A percentile compares a stretch with the other conserved stretches of the same genome.
Conservation (phyloP, 257 asterid species). For the Nyctanthes arbortristis region DNA sequence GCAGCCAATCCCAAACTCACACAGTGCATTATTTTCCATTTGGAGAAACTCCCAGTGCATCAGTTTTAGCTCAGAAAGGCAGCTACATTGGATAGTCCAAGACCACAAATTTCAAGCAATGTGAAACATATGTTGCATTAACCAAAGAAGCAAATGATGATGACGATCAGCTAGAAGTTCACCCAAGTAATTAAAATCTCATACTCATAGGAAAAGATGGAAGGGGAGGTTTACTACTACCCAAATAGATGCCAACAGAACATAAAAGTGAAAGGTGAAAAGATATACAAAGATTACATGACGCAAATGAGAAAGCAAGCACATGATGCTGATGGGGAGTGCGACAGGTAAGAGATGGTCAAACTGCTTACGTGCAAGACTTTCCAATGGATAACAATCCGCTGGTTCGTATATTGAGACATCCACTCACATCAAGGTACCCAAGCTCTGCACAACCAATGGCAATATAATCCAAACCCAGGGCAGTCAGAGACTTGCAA, state of each 20-base stretch:
- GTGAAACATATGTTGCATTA: background rate
- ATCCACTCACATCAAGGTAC: constrained; percentile 80
- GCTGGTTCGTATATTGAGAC: constrained; percentile 74
- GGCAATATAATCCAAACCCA: constrained; percentile 70
- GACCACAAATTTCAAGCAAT: background rate
- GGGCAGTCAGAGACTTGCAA: constrained; percentile 69
- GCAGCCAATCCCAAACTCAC: too few species aligned
- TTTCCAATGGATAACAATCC: constrained; percentile 82
- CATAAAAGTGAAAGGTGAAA: too few species aligned
- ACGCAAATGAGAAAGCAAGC: too few species aligned
- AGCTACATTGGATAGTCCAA: background rate
- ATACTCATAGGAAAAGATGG: too few species aligned
- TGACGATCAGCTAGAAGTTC: too few species aligned
- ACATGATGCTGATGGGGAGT: too few species aligned
- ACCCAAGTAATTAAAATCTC: too few species aligned
- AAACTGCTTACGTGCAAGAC: constrained; percentile 68
- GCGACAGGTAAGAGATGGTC: too few species aligned
- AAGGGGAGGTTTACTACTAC: too few species aligned
- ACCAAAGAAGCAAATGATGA: background rate
- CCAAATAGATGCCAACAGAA: too few species aligned
- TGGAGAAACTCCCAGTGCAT: constrained; percentile 76
- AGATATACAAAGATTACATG: too few species aligned
- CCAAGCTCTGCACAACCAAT: constrained; percentile 71
- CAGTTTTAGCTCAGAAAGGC: constrained; percentile 62
- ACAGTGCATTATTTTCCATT: constrained; percentile 62